phyloP scores from a whole-genome alignment of 306 rosid genomes.

The Vachellia collinsii region DNA sequence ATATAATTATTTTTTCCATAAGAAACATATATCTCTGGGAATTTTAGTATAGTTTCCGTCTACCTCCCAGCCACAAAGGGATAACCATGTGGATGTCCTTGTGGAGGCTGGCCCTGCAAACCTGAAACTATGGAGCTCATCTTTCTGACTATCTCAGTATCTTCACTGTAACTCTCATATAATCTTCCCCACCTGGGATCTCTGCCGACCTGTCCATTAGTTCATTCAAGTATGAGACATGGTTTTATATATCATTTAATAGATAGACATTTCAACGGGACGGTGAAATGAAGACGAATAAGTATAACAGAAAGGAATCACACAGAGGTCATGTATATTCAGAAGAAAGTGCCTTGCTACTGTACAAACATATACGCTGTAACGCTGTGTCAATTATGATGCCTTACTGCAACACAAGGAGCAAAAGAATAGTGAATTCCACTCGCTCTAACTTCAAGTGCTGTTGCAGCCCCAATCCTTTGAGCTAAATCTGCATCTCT shows the following conservation, averaged over 20 bases:
- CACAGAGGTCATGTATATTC: slow-evolving; percentile 2
- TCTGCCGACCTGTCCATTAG: slow-evolving; percentile 63
- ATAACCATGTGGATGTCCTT: slow-evolving; percentile 69
- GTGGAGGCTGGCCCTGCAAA: slow-evolving; percentile 85
- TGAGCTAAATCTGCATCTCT: slow-evolving; percentile 80
- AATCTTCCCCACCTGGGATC: slow-evolving; percentile 98
- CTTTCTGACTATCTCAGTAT: slow-evolving; percentile 75
- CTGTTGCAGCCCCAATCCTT: slow-evolving; percentile 85
- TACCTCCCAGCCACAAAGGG: slow-evolving; percentile 89
- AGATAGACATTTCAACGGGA: neutral
- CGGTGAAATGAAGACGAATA: neutral
- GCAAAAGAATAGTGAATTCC: slow-evolving; percentile 76
- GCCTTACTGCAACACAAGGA: slow-evolving; percentile 88
- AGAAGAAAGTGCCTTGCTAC: neutral
- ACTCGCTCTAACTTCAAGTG: slow-evolving; percentile 84
- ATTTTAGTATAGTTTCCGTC: slow-evolving; percentile 13
- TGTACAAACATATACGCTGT: neutral
- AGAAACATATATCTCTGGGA: neutral
- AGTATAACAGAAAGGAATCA: slow-evolving; percentile 9
- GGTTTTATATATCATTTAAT: slow-evolving; percentile 12
- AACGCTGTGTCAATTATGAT: slow-evolving; percentile 16
- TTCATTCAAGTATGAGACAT: slow-evolving; percentile 30
- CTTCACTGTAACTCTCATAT: slow-evolving; percentile 81
- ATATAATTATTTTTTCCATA: neutral
- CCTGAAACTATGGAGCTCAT: slow-evolving; percentile 79